Percentiles rank a stretch among this genome's conserved stretches.
Conservation (phyloP, 2,329 filamentous ascomycete species). For the Blumeria graminis region DNA sequence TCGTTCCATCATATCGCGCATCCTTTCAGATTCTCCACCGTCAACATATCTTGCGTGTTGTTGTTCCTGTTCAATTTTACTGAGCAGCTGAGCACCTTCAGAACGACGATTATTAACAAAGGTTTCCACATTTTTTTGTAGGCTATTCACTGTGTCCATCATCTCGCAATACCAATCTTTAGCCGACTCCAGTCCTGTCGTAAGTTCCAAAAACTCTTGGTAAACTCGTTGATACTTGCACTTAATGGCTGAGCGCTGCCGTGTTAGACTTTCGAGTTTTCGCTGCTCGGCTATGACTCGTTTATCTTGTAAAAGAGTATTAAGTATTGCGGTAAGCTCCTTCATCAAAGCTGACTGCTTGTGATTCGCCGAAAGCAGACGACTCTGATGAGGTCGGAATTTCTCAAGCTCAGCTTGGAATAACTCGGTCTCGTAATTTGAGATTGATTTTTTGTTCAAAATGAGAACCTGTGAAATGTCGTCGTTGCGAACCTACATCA, state of each 20-base stretch:
- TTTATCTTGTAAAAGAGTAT: conserved; percentile 75
- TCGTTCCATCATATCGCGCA: conserved; percentile 72
- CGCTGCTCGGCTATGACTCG: conserved; percentile 80
- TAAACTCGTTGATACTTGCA: conserved; percentile 77
- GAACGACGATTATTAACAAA: conserved; percentile 88
- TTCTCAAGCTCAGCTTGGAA: conserved; percentile 97
- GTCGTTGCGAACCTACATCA: conserved; percentile 59
- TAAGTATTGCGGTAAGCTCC: conserved; percentile 72
- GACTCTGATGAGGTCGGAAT: conserved; percentile 77
- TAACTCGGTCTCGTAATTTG: conserved; percentile 73
- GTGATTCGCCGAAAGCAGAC: conserved; percentile 78
- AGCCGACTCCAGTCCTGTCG: conserved; percentile 64
- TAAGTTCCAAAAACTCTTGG: conserved; percentile 75
- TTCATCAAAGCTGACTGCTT: conserved; percentile 91
- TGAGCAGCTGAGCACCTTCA: conserved; percentile 74
- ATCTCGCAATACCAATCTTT: conserved; percentile 91
- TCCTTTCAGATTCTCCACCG: conserved; percentile 55
- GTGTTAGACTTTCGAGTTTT: conserved; percentile 75
- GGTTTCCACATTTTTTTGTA: conserved; percentile 86
- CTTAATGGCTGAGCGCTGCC: conserved; percentile 59
- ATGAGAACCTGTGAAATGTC: conserved; percentile 96
- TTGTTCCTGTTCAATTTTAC: conserved; percentile 35
- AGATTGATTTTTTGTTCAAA: conserved; percentile 88
- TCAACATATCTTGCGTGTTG: conserved; percentile 13
- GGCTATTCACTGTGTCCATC: conserved; percentile 75